Evolutionary conservation across 306 rosid genomes (phyloP), one percentile per base, ranked within the genome.

Genomic region (Chamaecrista fasciculata): DNA sequence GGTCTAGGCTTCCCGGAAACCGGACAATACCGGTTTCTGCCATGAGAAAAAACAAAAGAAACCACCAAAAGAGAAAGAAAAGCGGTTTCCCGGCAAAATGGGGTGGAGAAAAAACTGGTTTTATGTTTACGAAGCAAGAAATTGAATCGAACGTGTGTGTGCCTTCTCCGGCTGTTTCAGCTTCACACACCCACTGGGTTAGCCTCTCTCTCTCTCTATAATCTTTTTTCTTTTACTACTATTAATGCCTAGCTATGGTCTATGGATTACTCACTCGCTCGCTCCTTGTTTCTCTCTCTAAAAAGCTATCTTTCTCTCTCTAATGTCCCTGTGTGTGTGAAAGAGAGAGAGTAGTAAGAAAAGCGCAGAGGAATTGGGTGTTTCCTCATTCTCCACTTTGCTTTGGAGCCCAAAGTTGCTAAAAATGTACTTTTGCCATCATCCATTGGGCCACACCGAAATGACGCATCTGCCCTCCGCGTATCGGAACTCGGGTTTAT

Each of bases 1-100:
- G 96, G 89, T 90, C 91, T 26, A 90, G 76, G 62, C 79, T 81
- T 47, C 85, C 86, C 20, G 82, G 86, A 60, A 79, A 84, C 62
- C 82, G 86, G 43, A 59, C 72, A 24, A 71, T 29, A 57, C 89
- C 91, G 77, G 93, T 77, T 51, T 88, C 92, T 12, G 75, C 88
- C 97, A 90, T 90, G 78, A 14, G 3, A 18, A 14, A 28, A 28
- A 28, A 19, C 10, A 31, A 14, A 4, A 18, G 6, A 28, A 28
- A 28, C 36, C 10, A 31, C 1, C 21, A 31, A 15, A 25, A 26
- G 16, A 9, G 7, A 23, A 29, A 14, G 1, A 26, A 14, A 1
- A 26, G 73, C 25, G 79, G 62, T 68, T 67, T 42, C 36, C 76
- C 67, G 69, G 72, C 37, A 26, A 33, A 43, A 25, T 40, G 51